Percentiles rank a stretch among this genome's conserved stretches.
These are phyloP conservation scores for Gossypium bickii DNA, from an alignment of 345 rosid species.

Conservation along the genomic window DNA sequence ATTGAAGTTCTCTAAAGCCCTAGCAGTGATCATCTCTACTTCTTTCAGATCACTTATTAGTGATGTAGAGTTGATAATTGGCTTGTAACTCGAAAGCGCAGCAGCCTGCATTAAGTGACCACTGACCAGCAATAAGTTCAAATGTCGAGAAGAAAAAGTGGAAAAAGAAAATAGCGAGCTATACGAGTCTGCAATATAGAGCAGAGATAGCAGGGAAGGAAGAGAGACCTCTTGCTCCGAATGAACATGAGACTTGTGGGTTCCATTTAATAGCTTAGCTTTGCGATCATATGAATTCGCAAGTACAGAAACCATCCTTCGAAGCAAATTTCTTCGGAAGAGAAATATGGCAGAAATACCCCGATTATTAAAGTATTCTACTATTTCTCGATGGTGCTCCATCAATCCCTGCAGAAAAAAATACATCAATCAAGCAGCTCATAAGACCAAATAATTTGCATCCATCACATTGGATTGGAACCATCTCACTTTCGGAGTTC, in stretches of 20 bases:
- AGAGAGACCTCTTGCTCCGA: conserved; percentile 63
- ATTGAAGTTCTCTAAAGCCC: conserved; percentile 64
- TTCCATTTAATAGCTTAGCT: conserved; percentile 88
- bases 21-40: conserved; percentile 47
- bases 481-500: not conserved
- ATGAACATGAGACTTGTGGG: conserved; percentile 97
- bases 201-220: not conserved
- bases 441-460: not conserved
- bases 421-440: not conserved
- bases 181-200: not conserved
- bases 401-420: conserved; percentile 58
- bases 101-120: conserved; percentile 50
- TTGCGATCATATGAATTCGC: conserved; percentile 82
- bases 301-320: conserved; percentile 80
- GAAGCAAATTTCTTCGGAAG: conserved; percentile 69
- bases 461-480: not conserved
- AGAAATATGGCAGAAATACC: conserved; percentile 77
- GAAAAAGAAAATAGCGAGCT: not conserved
- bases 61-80: conserved; percentile 59
- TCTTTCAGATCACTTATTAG: conserved; percentile 58
- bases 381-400: conserved; percentile 58
- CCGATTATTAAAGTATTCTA: conserved; percentile 71
- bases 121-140: conserved; percentile 15
- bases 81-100: conserved; percentile 75
- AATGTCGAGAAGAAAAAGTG: not conserved